Evolutionary conservation across 306 rosid species (phyloP).

Genomic region (Oemleria cerasiformis): DNA sequence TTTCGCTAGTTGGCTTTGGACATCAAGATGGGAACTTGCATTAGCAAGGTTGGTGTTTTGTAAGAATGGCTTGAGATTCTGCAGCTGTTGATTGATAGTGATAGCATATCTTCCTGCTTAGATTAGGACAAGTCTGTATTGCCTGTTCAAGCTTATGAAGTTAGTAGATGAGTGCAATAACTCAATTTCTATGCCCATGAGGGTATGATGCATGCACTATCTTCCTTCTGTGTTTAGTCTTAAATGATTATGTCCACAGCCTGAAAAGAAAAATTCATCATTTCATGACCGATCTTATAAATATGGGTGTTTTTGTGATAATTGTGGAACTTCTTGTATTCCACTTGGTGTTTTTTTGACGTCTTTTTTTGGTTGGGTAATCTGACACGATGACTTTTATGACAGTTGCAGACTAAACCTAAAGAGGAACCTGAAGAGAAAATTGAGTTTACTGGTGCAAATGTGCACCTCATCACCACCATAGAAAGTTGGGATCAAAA

Average conservation of each 20-base stretch:
- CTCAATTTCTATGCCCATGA: not conserved
- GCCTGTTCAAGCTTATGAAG: not conserved
- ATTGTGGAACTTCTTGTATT: not conserved
- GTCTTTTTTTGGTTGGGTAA: not conserved
- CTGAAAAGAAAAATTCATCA: not conserved
- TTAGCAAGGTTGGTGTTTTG: slow-evolving; percentile 51
- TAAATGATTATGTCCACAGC: not conserved
- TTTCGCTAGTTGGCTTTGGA: slow-evolving; percentile 20
- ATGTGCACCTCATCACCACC: slow-evolving; percentile 71
- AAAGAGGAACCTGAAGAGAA: slow-evolving; percentile 56
- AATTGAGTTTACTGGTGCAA: slow-evolving; percentile 62
- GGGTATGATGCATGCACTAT: not conserved
- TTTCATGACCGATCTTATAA: slow-evolving; percentile 9
- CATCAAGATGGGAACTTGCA: slow-evolving; percentile 70
- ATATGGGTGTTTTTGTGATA: slow-evolving; percentile 8
- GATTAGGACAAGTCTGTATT: not conserved
- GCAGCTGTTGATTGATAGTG: not conserved
- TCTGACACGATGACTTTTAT: slow-evolving; percentile 31
- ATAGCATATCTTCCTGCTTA: not conserved
- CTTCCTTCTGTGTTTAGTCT: not conserved
- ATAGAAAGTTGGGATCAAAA: slow-evolving; percentile 80
- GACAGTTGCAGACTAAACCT: slow-evolving; percentile 39
- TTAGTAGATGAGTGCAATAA: not conserved
- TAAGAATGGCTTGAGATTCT: not conserved
- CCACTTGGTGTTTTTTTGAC: not conserved